Conservation (phyloP, 805 yeast species). For the Trichomonascus vanleenenianus region DNA sequence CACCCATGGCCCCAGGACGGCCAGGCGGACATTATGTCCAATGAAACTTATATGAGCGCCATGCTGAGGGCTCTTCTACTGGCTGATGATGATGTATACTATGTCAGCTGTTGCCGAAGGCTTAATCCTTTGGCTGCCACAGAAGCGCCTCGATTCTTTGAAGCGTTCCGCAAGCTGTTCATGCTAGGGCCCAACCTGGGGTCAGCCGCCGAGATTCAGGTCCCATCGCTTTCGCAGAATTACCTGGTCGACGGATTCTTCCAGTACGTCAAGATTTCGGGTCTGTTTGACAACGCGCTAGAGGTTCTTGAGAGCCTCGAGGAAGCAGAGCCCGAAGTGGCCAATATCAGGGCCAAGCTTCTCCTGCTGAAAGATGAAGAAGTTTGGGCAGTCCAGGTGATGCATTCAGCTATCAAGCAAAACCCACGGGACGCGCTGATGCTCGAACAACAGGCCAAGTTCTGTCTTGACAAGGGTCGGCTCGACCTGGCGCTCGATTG, state of each 20-base stretch:
- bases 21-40: conserved; percentile 30
- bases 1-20: conserved; percentile 15
- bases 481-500: conserved; percentile 48
- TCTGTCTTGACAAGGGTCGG: conserved; percentile 47
- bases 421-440: conserved; percentile 52
- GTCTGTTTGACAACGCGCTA: conserved; percentile 52
- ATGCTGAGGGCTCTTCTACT: conserved; percentile 68
- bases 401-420: conserved; percentile 34
- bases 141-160: conserved; percentile 46
- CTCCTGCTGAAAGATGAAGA: conserved; percentile 37
- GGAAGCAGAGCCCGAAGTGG: conserved; percentile 47
- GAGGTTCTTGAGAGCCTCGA: conserved; percentile 49
- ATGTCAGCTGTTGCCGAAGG: conserved; percentile 75
- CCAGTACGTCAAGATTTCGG: conserved; percentile 56
- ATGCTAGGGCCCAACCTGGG: conserved; percentile 62
- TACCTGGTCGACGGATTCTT: conserved; percentile 71
- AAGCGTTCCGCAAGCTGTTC: conserved; percentile 60
- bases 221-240: conserved; percentile 55
- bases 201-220: conserved; percentile 57
- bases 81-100: conserved; percentile 71
- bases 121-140: conserved; percentile 61
- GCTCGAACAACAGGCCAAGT: conserved; percentile 55
- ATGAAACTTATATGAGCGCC: conserved; percentile 54
- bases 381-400: conserved; percentile 38
- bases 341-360: conserved; percentile 37